Evolutionary conservation across 495 filamentous ascomycete genomes (phyloP).

Genomic region (Aspergillus avenaceus): DNA sequence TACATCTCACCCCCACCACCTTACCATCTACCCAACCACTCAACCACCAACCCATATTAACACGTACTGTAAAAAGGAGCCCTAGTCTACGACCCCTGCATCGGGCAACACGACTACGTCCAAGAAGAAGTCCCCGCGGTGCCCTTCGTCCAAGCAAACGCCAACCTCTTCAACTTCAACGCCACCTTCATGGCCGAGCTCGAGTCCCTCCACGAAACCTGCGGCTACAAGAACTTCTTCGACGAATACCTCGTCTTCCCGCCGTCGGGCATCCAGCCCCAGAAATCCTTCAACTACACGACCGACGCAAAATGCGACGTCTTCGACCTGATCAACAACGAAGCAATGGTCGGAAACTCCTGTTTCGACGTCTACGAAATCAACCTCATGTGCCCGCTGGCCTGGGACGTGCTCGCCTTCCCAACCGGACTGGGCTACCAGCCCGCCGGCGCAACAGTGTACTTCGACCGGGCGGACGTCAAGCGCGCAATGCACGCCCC

Average conservation of each 20-base stretch:
- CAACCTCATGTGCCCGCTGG: slow-evolving; percentile 38
- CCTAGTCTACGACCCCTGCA: slow-evolving; percentile 39
- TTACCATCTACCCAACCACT: slow-evolving; percentile 52
- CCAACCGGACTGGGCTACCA: slow-evolving; percentile 36
- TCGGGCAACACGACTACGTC: slow-evolving; percentile 36
- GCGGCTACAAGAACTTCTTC: slow-evolving; percentile 53
- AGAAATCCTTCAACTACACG: slow-evolving; percentile 32
- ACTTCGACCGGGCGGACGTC: slow-evolving; percentile 57
- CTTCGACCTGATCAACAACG: slow-evolving; percentile 44
- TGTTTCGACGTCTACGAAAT: slow-evolving; percentile 61
- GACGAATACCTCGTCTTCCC: slow-evolving; percentile 57
- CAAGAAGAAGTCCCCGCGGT: slow-evolving; percentile 41
- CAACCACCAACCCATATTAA: slow-evolving; percentile 22
- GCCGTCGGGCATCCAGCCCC: slow-evolving; percentile 35
- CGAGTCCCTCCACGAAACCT: slow-evolving; percentile 44
- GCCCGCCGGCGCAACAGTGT: slow-evolving; percentile 41
- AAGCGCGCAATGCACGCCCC: slow-evolving; percentile 55
- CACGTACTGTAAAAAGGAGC: slow-evolving; percentile 25
- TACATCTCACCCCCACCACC: slow-evolving; percentile 56
- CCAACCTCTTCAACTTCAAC: slow-evolving; percentile 56
- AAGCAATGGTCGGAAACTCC: slow-evolving; percentile 48
- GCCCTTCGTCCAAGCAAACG: slow-evolving; percentile 45
- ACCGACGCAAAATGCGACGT: slow-evolving; percentile 45
- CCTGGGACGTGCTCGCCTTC: slow-evolving; percentile 49
- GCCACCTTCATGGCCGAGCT: slow-evolving; percentile 47